Base-by-base conservation (phyloP, 352 stramenopile species). In the Lagenidium giganteum region DNA sequence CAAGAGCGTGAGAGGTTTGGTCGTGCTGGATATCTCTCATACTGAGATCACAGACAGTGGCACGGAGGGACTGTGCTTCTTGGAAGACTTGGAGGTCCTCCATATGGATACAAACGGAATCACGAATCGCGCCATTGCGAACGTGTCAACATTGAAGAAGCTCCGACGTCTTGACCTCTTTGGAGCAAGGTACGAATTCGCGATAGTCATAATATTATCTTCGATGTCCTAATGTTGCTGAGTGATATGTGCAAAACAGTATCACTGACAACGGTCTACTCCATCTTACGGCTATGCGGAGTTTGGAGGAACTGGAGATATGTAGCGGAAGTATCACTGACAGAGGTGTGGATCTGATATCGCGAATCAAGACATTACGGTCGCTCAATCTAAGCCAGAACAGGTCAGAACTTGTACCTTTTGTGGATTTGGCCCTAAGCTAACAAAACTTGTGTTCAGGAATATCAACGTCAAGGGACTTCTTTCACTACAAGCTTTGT, bases 381-480 rank as follows among this genome's bases (percentile, higher is more conserved):
- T 79, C 70, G n/a, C 59, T 92, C 32, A 92, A 92, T 43, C 34
- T 92, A 50, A 87, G 76, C 54, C 79, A 92, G 47, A 92, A 92
- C 65, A 75, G 70, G 79, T 77, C 40, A 0, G 46, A 16, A n/a
- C n/a, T n/a, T n/a, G n/a, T 64, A 31, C 12, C 11, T 38, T 38
- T 38, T 38, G 32, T 38, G 11, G 11, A 38, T 38, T 13, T 38
- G 32, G 32, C n/a, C n/a, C n/a, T n/a, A n/a, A n/a, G n/a, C n/a
- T n/a, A n/a, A n/a, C n/a, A n/a, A n/a, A n/a, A n/a, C n/a, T n/a
- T 38, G 16, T 38, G 32, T 18, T 13, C 46, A 91, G 78, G 66
- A 76, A 84, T 50, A 86, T 91, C 30, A 69, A 72, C 12, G 56
- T 66, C 44, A 87, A 86, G 57, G 83, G 67, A 12, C 40, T 88